phyloP scores from a whole-genome alignment of 139 green algal genomes.

The Coelastrella sp. region DNA sequence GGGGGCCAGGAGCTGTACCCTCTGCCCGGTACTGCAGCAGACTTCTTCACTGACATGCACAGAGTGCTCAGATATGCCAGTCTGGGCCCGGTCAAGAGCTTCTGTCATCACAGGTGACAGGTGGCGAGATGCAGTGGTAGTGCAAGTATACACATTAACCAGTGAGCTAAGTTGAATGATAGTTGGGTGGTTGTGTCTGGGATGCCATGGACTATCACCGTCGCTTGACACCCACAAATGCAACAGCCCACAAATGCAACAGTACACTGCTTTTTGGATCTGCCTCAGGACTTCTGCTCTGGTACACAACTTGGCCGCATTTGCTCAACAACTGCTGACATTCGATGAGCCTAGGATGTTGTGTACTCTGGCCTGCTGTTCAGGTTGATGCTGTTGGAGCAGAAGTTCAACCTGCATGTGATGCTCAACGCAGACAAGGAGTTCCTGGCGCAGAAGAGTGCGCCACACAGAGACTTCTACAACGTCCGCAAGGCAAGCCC shows the following conservation, averaged over 20 bases:
- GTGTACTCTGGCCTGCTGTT: neutral
- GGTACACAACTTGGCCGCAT: too few relatives aligned
- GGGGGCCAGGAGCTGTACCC: constrained; percentile 51
- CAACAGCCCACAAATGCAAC: too few relatives aligned
- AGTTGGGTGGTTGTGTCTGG: too few relatives aligned
- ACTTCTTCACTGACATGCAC: constrained; percentile 93
- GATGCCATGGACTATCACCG: too few relatives aligned
- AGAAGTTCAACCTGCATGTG: constrained; percentile 97
- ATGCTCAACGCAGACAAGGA: constrained; percentile 99
- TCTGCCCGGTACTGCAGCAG: constrained; percentile 77
- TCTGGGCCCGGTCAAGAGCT: constrained; percentile 90
- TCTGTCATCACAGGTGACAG: constrained; percentile 84
- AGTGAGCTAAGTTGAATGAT: too few relatives aligned
- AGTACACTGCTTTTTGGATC: too few relatives aligned
- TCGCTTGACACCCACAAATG: too few relatives aligned
- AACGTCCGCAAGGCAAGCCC: constrained; percentile 96
- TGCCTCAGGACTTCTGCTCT: too few relatives aligned
- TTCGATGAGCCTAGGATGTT: neutral
- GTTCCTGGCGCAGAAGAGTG: constrained; percentile 96
- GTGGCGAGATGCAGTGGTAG: neutral
- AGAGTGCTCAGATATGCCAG: constrained; percentile 63
- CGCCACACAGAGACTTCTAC: constrained; percentile 98
- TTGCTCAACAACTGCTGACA: too few relatives aligned
- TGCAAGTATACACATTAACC: too few relatives aligned
- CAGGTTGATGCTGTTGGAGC: constrained; percentile 95